phyloP scores from a whole-genome alignment of 768 basidiomycete species.

The Lepiota brunneoincarnata region DNA sequence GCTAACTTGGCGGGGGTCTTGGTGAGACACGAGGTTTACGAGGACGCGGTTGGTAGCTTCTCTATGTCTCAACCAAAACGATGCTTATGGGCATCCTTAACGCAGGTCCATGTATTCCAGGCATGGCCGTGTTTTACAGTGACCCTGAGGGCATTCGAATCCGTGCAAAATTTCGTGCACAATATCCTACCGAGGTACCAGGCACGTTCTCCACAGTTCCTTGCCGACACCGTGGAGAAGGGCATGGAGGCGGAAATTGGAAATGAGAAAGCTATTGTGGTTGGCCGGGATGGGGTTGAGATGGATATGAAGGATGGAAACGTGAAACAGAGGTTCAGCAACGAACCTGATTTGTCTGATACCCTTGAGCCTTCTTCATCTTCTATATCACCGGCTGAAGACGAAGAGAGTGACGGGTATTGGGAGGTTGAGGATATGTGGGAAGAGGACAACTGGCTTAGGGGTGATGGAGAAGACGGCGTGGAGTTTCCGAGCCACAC shows the following conservation, averaged over 20 bases:
- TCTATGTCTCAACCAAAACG: background rate
- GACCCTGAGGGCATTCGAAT: slow-evolving; percentile 62
- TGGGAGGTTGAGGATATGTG: slow-evolving; percentile 14
- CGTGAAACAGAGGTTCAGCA: slow-evolving; percentile 5
- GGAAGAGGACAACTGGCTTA: slow-evolving; percentile 9
- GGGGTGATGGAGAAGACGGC: slow-evolving; percentile 10
- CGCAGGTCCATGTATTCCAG: slow-evolving; percentile 88
- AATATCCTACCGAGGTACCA: slow-evolving; percentile 54
- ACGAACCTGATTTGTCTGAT: background rate
- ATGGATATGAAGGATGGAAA: slow-evolving; percentile 18
- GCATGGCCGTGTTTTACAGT: slow-evolving; percentile 76
- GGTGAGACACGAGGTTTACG: slow-evolving; percentile 84
- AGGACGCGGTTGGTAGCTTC: slow-evolving; percentile 71
- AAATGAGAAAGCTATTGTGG: slow-evolving; percentile 61
- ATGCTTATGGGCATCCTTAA: background rate
- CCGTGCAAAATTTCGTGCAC: slow-evolving; percentile 69
- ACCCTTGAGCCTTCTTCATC: background rate
- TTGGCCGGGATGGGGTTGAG: slow-evolving; percentile 73
- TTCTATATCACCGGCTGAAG: background rate
- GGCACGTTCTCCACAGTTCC: slow-evolving; percentile 44
- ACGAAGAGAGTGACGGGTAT: slow-evolving; percentile 18
- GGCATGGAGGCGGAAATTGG: slow-evolving; percentile 70
- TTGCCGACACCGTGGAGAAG: slow-evolving; percentile 54
- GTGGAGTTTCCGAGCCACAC: slow-evolving; percentile 16
- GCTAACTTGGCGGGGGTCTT: slow-evolving; percentile 83